Conservation (phyloP, 2,329 filamentous ascomycete genomes). For the Eutypa lata region DNA sequence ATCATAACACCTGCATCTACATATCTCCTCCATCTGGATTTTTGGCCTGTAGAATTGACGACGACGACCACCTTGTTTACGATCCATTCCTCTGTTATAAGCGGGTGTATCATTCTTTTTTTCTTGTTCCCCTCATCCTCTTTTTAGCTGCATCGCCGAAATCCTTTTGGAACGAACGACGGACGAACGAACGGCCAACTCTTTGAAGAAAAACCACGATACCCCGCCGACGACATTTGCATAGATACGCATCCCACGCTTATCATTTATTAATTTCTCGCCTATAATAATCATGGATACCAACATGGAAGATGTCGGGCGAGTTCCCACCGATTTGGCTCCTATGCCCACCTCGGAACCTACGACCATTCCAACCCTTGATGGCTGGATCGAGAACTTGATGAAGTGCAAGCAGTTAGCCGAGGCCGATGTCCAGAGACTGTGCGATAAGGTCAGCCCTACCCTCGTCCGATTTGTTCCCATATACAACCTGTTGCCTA, state of each 20-base stretch:
- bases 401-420: slow-evolving; percentile 98
- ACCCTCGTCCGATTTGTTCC: slow-evolving; percentile 12
- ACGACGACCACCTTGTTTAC: too few species aligned
- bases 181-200: too few species aligned
- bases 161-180: too few species aligned
- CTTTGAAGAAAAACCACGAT: neutral
- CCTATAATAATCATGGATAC: slow-evolving; percentile 69
- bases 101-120: too few species aligned
- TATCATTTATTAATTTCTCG: slow-evolving; percentile 2
- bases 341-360: slow-evolving; percentile 69
- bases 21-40: too few species aligned
- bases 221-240: neutral
- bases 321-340: slow-evolving; percentile 75
- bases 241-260: neutral
- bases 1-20: too few species aligned
- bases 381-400: slow-evolving; percentile 97
- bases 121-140: too few species aligned
- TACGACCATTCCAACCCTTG: slow-evolving; percentile 84
- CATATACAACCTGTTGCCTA: too few species aligned
- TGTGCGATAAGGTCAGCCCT: slow-evolving; percentile 87
- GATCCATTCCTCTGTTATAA: too few species aligned
- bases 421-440: slow-evolving; percentile 89
- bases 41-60: too few species aligned
- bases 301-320: slow-evolving; percentile 97
- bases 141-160: neutral